These are phyloP conservation scores for Linderniella brevidens DNA, from an alignment of 257 asterid species.

Conservation along the genomic window DNA sequence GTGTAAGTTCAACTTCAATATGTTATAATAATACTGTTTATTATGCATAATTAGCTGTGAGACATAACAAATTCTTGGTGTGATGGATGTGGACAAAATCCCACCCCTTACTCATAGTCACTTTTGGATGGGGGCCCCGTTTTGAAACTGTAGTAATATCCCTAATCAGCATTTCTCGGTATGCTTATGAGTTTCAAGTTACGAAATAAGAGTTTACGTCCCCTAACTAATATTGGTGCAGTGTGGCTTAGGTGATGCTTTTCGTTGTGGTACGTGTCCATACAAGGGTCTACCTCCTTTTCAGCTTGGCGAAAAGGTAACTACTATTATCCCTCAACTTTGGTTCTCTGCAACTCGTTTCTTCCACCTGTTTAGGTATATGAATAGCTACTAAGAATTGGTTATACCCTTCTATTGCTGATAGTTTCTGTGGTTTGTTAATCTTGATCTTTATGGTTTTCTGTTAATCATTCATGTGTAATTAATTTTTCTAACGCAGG, in stretches of 20 bases:
- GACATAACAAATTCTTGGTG: too few species aligned
- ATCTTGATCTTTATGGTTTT: not conserved
- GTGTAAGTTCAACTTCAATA: slow-evolving; percentile 24
- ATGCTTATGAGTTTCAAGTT: not conserved
- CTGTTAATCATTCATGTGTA: not conserved
- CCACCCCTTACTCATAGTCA: too few species aligned
- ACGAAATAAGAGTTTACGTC: not conserved
- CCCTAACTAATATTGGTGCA: slow-evolving; percentile 17
- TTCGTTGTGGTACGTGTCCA: slow-evolving; percentile 85
- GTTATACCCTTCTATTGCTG: not conserved
- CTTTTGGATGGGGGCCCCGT: too few species aligned
- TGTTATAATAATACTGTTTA: too few species aligned
- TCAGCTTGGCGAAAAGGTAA: slow-evolving; percentile 88
- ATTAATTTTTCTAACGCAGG: slow-evolving; percentile 37
- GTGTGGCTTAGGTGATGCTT: slow-evolving; percentile 99
- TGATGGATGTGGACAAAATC: too few species aligned
- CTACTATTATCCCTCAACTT: slow-evolving; percentile 1
- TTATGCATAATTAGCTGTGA: not conserved
- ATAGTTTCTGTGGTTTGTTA: too few species aligned
- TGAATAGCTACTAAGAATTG: not conserved
- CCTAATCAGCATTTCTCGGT: too few species aligned
- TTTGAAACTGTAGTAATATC: too few species aligned
- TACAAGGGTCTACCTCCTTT: slow-evolving; percentile 86
- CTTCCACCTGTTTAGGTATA: not conserved
- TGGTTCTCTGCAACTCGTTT: not conserved